A percentile compares a stretch with the other conserved stretches of the same genome.
phyloP scores from a whole-genome alignment of 176 grass and related monocot genomes.

The Phragmites australis region DNA sequence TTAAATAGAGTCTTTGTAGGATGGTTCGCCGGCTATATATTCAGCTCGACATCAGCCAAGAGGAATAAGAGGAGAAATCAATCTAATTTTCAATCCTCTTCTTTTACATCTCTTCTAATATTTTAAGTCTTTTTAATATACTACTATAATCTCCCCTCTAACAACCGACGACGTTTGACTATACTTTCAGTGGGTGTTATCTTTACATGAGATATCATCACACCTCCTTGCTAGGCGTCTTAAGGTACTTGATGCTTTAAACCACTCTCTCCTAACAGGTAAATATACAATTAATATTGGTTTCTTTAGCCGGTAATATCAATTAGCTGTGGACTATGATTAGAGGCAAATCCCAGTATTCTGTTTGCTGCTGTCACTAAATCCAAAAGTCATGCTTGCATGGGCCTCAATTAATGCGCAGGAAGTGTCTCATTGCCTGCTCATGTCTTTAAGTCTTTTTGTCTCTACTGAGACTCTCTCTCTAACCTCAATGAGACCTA shows the following conservation, averaged over 20 bases:
- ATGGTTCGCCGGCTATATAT: too few relatives aligned
- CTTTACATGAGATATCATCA: too few relatives aligned
- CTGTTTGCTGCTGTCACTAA: constrained; percentile 15
- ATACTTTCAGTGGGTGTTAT: too few relatives aligned
- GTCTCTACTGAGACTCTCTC: constrained; percentile 18
- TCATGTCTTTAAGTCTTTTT: constrained; percentile 51
- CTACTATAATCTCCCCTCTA: too few relatives aligned
- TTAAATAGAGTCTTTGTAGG: too few relatives aligned
- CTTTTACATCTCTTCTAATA: too few relatives aligned
- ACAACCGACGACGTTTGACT: too few relatives aligned
- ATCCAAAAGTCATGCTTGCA: constrained; percentile 49
- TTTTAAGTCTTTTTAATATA: too few relatives aligned
- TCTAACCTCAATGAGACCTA: too few relatives aligned
- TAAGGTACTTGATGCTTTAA: constrained; percentile 1
- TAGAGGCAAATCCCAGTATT: constrained; percentile 20
- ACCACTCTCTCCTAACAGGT: not conserved
- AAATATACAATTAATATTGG: not conserved
- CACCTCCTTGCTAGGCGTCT: not conserved
- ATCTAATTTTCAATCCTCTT: too few relatives aligned
- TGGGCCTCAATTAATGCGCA: constrained; percentile 24
- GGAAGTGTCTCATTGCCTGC: constrained; percentile 48
- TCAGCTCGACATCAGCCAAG: too few relatives aligned
- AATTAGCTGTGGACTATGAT: not conserved
- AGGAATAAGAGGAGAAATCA: too few relatives aligned
- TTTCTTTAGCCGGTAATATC: not conserved